Base-by-base conservation (phyloP, 1,284 basidiomycete genomes). In the Ceratobasidium sp. region DNA sequence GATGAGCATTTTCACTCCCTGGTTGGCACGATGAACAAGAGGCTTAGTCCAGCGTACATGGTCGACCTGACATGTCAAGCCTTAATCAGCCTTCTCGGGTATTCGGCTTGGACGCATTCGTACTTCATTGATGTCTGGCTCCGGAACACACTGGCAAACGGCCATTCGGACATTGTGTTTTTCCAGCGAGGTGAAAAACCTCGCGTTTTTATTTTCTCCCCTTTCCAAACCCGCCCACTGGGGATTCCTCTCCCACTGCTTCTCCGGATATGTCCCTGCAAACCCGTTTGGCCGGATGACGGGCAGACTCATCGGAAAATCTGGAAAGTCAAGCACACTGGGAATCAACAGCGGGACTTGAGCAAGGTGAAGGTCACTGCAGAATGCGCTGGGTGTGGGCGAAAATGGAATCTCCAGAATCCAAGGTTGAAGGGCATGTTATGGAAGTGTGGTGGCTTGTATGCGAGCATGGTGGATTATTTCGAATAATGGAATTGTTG, bases 181-280 rank as follows among this genome's bases (percentile, higher is more conserved):
- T 23, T 64, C 30, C 14, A 9, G 6, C 28, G 48, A 21, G 6
- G 12, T 16, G 11, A n/a, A n/a, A 16, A 1, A 8, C 44, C 62
- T 9, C 9, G 12, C 2, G 7, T 23, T 12, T 53, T 46, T 33
- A 3, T 53, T 0, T 64, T 64, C 33, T 64, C 62, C 3, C 62
- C 62, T 2, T 64, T 51, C 12, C 25, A 51, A 18, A 38, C 16
- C 16, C 62, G 46, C 38, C 62, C 62, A 7, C 62, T 64, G 18
- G 62, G 62, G 5, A 64, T 49, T 8, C 12, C 28, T 16, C 21
- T 64, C 4, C 62, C 62, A 5, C 48, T 12, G 1, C 2, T 53
- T 2, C 46, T 64, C 1, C 18, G n/a, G 8, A n/a, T 21, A 6
- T 64, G 62, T 23, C 44, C 18, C 12, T 64, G 62, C 40, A 23